Percentiles rank a stretch among this genome's conserved stretches.
These are phyloP conservation scores for Penicillium decumbens DNA, from an alignment of 2,329 filamentous ascomycete species.

Conservation along the genomic window DNA sequence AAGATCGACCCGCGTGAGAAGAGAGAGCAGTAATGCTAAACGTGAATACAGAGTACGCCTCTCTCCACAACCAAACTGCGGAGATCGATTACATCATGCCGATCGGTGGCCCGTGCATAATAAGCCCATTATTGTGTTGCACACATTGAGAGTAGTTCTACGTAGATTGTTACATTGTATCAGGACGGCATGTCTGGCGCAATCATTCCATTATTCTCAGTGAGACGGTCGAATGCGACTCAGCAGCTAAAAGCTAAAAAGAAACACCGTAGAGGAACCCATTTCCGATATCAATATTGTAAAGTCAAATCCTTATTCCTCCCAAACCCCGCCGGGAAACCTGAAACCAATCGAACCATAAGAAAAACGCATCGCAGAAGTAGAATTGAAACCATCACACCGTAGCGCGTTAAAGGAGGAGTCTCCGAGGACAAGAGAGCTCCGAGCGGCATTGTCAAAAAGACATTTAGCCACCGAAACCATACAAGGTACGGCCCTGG, in stretches of 20 bases:
- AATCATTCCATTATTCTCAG: constrained; percentile 7
- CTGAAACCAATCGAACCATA: constrained; percentile 1
- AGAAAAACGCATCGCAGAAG: constrained; percentile 3
- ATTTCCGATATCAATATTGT: constrained; percentile 7
- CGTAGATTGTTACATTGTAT: too few relatives aligned
- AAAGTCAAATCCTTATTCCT: constrained; percentile 5
- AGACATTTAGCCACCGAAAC: constrained; percentile 70
- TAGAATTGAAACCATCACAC: constrained; percentile 19
- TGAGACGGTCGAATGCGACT: neutral
- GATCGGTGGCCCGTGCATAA: constrained; percentile 18
- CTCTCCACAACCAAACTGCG: constrained; percentile 17
- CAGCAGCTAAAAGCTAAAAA: constrained; percentile 7
- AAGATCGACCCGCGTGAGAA: neutral
- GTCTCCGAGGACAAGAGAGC: neutral
- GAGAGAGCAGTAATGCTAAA: constrained; percentile 5
- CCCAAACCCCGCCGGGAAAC: constrained; percentile 6
- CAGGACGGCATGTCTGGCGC: neutral
- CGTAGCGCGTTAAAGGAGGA: constrained; percentile 20
- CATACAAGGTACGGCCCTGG: constrained; percentile 71
- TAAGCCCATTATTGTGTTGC: too few relatives aligned
- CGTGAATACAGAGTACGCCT: constrained; percentile 8
- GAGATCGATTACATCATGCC: constrained; percentile 26
- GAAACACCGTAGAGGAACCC: constrained; percentile 9
- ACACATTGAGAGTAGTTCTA: too few relatives aligned
- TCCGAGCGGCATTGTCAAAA: neutral